Conservation (phyloP, 805 yeast species). For the Saccharomycopsis malanga region DNA sequence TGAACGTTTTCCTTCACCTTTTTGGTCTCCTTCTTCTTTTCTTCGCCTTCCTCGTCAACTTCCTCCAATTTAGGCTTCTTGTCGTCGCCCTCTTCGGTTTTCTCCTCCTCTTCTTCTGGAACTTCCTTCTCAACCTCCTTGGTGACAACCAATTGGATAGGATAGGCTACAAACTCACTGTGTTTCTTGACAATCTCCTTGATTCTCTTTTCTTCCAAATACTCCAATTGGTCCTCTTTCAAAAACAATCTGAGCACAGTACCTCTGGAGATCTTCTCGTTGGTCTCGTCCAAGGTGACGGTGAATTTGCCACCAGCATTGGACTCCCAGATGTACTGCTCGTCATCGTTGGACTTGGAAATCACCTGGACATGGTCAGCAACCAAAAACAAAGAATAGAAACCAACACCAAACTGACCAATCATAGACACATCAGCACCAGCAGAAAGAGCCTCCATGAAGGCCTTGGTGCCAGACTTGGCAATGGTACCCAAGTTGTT, state of each 20-base stretch:
- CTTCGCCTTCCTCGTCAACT: conserved; percentile 67
- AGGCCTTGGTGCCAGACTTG: conserved; percentile 98
- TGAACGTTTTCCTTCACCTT: conserved; percentile 88
- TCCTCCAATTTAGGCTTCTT: conserved; percentile 72
- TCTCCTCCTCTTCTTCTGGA: conserved; percentile 68
- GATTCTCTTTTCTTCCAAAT: conserved; percentile 98
- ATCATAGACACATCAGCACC: conserved; percentile 99
- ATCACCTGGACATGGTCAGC: conserved; percentile 98
- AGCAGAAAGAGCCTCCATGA: conserved; percentile 98
- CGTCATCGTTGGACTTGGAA: conserved; percentile 97
- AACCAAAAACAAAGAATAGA: conserved; percentile 98
- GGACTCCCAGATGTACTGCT: conserved; percentile 99
- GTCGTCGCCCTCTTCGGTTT: conserved; percentile 46
- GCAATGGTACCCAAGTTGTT: conserved; percentile 99
- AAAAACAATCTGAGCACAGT: conserved; percentile 88
- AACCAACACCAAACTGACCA: conserved; percentile 99
- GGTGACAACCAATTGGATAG: conserved; percentile 95
- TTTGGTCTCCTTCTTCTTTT: conserved; percentile 70
- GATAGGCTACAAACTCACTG: conserved; percentile 98
- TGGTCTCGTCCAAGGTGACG: conserved; percentile 80
- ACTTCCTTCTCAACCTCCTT: conserved; percentile 99
- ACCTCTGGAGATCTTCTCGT: conserved; percentile 92
- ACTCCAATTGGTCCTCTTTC: conserved; percentile 98
- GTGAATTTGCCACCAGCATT: conserved; percentile 99
- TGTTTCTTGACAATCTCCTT: conserved; percentile 99